Evolutionary conservation across 2,329 filamentous ascomycete species (phyloP).

Genomic region (Phialophora chinensis): DNA sequence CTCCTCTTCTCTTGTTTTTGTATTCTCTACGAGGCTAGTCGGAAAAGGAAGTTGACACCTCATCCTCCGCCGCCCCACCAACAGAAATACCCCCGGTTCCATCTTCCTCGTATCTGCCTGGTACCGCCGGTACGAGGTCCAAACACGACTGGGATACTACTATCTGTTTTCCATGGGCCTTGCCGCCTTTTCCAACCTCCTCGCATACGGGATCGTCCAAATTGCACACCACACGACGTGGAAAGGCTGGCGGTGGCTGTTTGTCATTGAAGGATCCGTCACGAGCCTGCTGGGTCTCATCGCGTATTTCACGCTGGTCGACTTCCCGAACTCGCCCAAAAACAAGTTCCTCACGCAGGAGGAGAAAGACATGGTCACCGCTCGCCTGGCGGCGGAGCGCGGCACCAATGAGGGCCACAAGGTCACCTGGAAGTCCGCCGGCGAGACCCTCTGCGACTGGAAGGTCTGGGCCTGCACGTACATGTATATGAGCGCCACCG

Average conservation of each 20-base stretch:
- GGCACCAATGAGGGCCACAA: constrained; percentile 56
- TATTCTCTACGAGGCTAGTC: too few species aligned
- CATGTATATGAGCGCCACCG: constrained; percentile 48
- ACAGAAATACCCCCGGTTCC: constrained; percentile 28
- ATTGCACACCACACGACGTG: constrained; percentile 34
- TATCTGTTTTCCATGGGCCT: constrained; percentile 27
- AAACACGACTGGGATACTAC: constrained; percentile 29
- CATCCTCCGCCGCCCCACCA: too few species aligned
- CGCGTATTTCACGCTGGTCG: constrained; percentile 19
- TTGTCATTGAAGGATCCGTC: constrained; percentile 55
- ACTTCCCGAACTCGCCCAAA: constrained; percentile 45
- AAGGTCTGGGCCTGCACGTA: constrained; percentile 59
- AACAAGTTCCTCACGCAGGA: constrained; percentile 34
- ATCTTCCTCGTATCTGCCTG: constrained; percentile 34
- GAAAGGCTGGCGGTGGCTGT: constrained; percentile 55
- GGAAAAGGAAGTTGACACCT: too few species aligned
- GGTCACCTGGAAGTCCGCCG: constrained; percentile 52
- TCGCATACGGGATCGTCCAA: constrained; percentile 32
- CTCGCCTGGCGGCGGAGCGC: constrained; percentile 62
- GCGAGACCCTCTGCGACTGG: constrained; percentile 52
- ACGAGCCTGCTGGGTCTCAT: constrained; percentile 40
- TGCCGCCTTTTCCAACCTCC: constrained; percentile 27
- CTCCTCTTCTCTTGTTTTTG: too few species aligned
- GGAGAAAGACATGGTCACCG: constrained; percentile 41
- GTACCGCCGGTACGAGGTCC: constrained; percentile 34